Conservation (phyloP, 495 filamentous ascomycete genomes). For the Pyrenula massariospora region DNA sequence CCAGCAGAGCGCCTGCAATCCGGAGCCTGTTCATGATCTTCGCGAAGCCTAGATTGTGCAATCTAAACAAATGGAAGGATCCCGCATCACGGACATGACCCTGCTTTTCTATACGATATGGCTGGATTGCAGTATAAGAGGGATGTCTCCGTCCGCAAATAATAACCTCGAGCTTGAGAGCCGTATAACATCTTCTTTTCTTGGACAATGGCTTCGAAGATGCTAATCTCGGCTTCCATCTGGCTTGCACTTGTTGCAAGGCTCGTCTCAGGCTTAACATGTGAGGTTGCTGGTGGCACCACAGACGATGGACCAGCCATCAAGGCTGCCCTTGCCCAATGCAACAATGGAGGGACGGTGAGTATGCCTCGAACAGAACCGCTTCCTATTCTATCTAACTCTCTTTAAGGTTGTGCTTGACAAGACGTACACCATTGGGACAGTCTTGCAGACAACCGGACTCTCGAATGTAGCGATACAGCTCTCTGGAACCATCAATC, state of each 20-base stretch:
- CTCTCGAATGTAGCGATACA: conserved; percentile 48
- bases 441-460: conserved; percentile 52
- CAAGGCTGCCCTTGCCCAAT: conserved; percentile 42
- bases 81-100: neutral
- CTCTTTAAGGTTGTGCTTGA: conserved; percentile 43
- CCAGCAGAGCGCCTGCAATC: neutral
- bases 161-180: neutral
- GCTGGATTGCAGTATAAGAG: neutral
- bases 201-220: neutral
- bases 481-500: conserved; percentile 43
- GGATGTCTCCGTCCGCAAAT: neutral
- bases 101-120: neutral
- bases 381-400: neutral
- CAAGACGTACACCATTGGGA: conserved; percentile 48
- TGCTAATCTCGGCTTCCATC: neutral
- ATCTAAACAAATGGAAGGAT: neutral
- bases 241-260: neutral
- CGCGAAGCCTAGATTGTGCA: neutral
- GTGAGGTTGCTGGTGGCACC: neutral
- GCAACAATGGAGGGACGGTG: conserved; percentile 47
- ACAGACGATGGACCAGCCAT: conserved; percentile 16
- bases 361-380: neutral
- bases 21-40: neutral
- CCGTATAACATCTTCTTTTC: neutral
- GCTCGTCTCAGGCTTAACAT: neutral